phyloP scores from a whole-genome alignment of 805 yeast genomes.

The Kodamaea fukazawae region DNA sequence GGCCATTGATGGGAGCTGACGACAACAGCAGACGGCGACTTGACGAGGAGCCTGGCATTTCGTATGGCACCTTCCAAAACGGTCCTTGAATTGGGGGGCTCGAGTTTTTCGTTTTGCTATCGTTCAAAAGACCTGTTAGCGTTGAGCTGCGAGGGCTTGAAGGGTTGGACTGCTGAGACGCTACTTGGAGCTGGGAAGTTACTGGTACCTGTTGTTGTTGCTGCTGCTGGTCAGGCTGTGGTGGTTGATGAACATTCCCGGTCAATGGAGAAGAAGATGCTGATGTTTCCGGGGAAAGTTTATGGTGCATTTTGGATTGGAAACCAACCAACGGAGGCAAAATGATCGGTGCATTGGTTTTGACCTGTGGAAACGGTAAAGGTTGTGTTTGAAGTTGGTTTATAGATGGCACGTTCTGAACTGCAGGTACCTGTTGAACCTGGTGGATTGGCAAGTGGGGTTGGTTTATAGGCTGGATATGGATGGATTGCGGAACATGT shows the following conservation, averaged over 20 bases:
- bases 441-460: not conserved
- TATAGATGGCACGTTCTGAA: conserved; percentile 6
- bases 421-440: conserved; percentile 8
- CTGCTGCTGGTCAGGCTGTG: conserved; percentile 10
- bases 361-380: conserved; percentile 13
- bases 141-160: conserved; percentile 3
- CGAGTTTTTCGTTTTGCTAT: conserved; percentile 12
- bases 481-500: conserved; percentile 1
- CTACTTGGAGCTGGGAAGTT: no score
- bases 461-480: not conserved
- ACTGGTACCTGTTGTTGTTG: conserved; percentile 9
- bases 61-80: conserved; percentile 64
- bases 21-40: conserved; percentile 17
- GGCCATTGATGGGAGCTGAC: not conserved
- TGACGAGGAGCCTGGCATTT: conserved; percentile 39
- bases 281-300: conserved; percentile 5
- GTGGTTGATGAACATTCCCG: not conserved
- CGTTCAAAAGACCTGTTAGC: conserved; percentile 7
- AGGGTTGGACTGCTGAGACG: conserved; percentile 4
- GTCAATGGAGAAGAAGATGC: conserved; percentile 7
- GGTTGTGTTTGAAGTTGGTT: conserved; percentile 10
- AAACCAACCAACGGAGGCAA: conserved; percentile 28
- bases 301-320: conserved; percentile 4
- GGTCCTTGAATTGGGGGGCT: conserved; percentile 40
- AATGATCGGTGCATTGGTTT: conserved; percentile 22